Conservation (phyloP, 2,329 filamentous ascomycete species). For the Xylaria arbuscula region DNA sequence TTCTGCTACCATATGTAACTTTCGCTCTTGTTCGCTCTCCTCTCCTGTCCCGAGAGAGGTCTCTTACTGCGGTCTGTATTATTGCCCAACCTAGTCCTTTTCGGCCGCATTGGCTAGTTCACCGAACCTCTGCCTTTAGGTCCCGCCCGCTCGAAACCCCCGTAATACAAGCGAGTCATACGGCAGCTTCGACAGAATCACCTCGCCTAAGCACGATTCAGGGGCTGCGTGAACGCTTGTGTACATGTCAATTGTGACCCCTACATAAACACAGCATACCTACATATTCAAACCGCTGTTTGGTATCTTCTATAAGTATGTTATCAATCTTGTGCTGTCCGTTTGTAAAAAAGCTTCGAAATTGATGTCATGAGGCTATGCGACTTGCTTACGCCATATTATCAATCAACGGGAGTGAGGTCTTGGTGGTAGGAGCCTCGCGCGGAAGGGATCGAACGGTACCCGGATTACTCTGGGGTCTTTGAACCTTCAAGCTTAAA, state of each 20-base stretch:
- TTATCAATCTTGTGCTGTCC: not conserved
- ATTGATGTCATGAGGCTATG: too few species aligned
- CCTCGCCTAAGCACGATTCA: constrained; percentile 39
- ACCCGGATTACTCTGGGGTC: not conserved
- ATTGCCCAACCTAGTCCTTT: not conserved
- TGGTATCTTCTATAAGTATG: too few species aligned
- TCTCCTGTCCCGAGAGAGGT: too few species aligned
- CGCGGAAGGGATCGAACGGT: too few species aligned
- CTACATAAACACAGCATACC: constrained; percentile 11
- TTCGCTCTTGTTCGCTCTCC: not conserved
- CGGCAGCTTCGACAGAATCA: constrained; percentile 19
- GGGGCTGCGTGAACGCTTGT: constrained; percentile 28
- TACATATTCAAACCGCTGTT: not conserved
- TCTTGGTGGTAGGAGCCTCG: too few species aligned
- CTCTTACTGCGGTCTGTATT: not conserved
- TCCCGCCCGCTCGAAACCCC: constrained; percentile 26
- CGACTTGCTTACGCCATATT: too few species aligned
- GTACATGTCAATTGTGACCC: constrained; percentile 9
- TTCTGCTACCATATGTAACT: not conserved
- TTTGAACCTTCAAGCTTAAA: constrained; percentile 7
- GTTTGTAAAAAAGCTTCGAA: too few species aligned
- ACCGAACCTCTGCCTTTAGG: constrained; percentile 24
- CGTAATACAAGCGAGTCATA: constrained; percentile 23
- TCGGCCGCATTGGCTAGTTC: constrained; percentile 11
- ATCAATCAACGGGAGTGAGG: too few species aligned